Percentiles rank a stretch among this genome's conserved stretches.
phyloP scores from a whole-genome alignment of 257 asterid genomes.

The Solanum stenotomum region DNA sequence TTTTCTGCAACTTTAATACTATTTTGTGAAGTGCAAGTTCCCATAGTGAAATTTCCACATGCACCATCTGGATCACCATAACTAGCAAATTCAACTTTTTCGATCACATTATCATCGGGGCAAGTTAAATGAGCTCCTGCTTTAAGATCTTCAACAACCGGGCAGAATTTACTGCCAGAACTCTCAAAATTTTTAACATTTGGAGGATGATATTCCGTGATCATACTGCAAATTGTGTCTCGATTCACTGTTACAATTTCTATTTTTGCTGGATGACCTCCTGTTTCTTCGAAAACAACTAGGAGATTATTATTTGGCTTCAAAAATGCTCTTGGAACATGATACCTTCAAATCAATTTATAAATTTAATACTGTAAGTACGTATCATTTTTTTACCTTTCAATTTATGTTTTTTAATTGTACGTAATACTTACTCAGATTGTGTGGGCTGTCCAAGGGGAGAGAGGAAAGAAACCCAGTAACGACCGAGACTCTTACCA shows the following conservation, averaged over 20 bases:
- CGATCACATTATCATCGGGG: conserved; percentile 38
- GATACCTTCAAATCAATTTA: conserved; percentile 57
- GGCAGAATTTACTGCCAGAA: conserved; percentile 23
- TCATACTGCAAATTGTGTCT: conserved; percentile 66
- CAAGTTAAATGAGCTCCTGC: conserved; percentile 50
- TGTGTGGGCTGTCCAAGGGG: conserved; percentile 73
- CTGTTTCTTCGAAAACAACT: conserved; percentile 68
- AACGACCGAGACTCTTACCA: conserved; percentile 74
- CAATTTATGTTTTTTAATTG: too few relatives aligned
- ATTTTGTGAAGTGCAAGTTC: conserved; percentile 42
- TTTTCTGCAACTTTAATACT: conserved; percentile 24
- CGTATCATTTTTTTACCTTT: too few relatives aligned
- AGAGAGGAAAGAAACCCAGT: conserved; percentile 72
- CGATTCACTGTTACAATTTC: conserved; percentile 50
- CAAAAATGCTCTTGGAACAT: conserved; percentile 72
- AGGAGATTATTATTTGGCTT: conserved; percentile 49
- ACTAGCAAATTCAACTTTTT: conserved; percentile 45
- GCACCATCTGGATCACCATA: conserved; percentile 61
- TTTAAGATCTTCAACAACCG: conserved; percentile 22
- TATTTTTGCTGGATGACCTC: conserved; percentile 54
- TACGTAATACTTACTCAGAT: conserved; percentile 44
- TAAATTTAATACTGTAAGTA: too few relatives aligned
- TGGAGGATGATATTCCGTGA: conserved; percentile 51
- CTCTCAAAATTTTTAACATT: conserved; percentile 38
- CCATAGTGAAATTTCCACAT: conserved; percentile 45